phyloP scores from a whole-genome alignment of 306 rosid species.

The Rosa chinensis region DNA sequence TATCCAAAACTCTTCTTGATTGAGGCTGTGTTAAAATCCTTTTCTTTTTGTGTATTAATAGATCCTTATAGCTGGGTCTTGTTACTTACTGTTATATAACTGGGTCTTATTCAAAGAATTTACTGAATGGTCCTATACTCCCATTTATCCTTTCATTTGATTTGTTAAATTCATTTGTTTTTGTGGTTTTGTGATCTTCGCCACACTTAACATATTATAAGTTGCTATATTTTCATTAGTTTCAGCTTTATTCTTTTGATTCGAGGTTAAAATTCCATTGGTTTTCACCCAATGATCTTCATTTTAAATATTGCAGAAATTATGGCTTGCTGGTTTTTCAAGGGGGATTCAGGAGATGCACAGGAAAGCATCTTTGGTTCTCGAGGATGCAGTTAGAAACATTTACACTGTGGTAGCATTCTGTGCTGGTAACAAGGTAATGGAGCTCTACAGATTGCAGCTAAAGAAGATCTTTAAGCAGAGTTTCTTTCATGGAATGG shows the following conservation, averaged over 20 bases:
- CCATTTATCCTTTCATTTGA: background rate
- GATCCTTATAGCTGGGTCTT: background rate
- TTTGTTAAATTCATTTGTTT: background rate
- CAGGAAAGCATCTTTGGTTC: slow-evolving; percentile 98
- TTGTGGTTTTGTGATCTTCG: background rate
- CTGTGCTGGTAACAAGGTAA: slow-evolving; percentile 98
- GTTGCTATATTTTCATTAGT: background rate
- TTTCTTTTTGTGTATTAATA: background rate
- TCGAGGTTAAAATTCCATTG: background rate
- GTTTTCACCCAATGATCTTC: background rate
- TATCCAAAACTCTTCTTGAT: background rate
- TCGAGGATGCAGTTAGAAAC: slow-evolving; percentile 98
- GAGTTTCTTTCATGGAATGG: slow-evolving; percentile 96
- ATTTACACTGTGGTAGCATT: slow-evolving; percentile 98
- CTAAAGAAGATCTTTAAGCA: slow-evolving; percentile 81
- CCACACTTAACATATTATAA: background rate
- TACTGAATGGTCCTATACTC: background rate
- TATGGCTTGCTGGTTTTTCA: slow-evolving; percentile 99
- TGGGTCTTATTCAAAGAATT: background rate
- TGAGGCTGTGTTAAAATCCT: background rate
- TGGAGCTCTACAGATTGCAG: slow-evolving; percentile 97
- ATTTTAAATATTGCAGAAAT: slow-evolving; percentile 65
- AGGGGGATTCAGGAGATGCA: slow-evolving; percentile 99
- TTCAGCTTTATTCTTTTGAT: background rate
- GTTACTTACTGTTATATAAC: background rate